These are phyloP conservation scores for Capsicum chinense DNA, from an alignment of 257 asterid species.

Conservation along the genomic window DNA sequence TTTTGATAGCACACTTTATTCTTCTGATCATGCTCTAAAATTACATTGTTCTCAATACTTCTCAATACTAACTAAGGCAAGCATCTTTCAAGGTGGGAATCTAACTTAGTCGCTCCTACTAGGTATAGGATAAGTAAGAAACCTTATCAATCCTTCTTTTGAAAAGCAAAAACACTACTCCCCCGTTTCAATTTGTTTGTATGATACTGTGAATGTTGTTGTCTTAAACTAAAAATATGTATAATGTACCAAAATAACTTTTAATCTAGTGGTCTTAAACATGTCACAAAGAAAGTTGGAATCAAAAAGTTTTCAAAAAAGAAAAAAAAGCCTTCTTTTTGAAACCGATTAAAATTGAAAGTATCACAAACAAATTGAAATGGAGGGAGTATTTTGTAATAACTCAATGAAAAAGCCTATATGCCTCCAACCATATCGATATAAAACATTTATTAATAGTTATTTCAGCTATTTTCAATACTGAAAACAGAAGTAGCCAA, in stretches of 20 bases:
- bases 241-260: too few species aligned
- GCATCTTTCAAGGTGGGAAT: not conserved
- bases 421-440: not conserved
- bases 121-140: not conserved
- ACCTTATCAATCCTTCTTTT: not conserved
- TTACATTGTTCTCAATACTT: not conserved
- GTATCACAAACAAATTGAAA: too few species aligned
- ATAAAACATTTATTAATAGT: not conserved
- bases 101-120: not conserved
- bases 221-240: too few species aligned
- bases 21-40: not conserved
- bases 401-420: not conserved
- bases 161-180: not conserved
- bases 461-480: not conserved
- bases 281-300: too few species aligned
- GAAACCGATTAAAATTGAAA: too few species aligned
- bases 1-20: not conserved
- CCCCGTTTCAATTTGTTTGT: too few species aligned
- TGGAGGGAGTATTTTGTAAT: not conserved
- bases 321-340: too few species aligned
- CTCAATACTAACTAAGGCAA: constrained; percentile 13
- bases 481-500: not conserved
- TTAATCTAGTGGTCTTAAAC: too few species aligned
- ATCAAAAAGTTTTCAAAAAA: too few species aligned
- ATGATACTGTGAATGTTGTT: too few species aligned